Evolutionary conservation across 225 moss, liverwort and hornwort genomes (phyloP).

Genomic region (Climacium dendroides): DNA sequence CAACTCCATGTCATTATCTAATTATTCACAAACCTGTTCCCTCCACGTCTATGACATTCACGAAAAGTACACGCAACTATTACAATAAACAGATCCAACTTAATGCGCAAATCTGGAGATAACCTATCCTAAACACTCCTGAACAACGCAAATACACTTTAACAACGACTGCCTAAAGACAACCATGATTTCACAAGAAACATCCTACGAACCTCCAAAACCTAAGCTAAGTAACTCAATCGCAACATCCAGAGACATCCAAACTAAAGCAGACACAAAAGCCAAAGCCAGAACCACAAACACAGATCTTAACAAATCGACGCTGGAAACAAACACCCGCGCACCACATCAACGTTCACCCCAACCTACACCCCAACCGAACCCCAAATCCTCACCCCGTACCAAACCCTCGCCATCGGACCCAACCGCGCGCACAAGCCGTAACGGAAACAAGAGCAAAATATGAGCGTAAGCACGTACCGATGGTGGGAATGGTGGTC

Average conservation of each 20-base stretch:
- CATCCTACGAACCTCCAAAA: background rate
- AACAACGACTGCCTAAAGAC: background rate
- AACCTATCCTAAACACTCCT: background rate
- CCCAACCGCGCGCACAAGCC: background rate
- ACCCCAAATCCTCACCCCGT: background rate
- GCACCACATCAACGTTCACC: background rate
- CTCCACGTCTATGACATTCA: background rate
- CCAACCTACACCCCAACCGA: background rate
- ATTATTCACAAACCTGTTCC: background rate
- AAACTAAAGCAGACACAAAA: background rate
- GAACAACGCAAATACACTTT: background rate
- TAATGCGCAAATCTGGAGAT: background rate
- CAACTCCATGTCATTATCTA: background rate
- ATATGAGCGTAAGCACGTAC: conserved; percentile 4
- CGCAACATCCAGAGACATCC: background rate
- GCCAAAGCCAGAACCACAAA: background rate
- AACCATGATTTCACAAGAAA: background rate
- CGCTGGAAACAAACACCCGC: background rate
- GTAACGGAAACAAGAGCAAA: no score
- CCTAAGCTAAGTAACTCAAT: background rate
- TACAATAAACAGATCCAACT: background rate
- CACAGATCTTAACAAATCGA: background rate
- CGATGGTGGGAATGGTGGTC: conserved; percentile 93
- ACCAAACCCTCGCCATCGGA: background rate
- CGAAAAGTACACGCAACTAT: background rate